Conservation (phyloP, 495 filamentous ascomycete species). For the Cenococcum geophilum region DNA sequence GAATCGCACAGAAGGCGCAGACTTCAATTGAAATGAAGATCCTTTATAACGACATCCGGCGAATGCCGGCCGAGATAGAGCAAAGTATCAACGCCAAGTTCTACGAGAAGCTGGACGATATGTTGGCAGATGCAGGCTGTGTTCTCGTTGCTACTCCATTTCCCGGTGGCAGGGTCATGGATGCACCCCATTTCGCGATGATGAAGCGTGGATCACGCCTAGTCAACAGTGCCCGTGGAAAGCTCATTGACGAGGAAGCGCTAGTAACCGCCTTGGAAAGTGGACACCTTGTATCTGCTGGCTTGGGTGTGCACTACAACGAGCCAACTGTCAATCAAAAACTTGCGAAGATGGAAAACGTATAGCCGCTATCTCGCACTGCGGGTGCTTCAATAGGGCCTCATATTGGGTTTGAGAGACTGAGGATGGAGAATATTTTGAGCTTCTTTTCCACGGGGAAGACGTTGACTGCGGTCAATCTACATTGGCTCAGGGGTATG, state of each 20-base stretch:
- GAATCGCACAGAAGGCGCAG: conserved; percentile 57
- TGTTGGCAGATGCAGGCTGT: conserved; percentile 56
- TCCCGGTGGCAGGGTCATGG: conserved; percentile 53
- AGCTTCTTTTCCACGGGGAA: conserved; percentile 48
- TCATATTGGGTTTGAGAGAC: conserved; percentile 63
- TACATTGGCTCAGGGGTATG: conserved; percentile 34
- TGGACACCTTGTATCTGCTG: conserved; percentile 49
- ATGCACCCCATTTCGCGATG: conserved; percentile 43
- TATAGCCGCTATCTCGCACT: conserved; percentile 63
- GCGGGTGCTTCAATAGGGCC: conserved; percentile 67
- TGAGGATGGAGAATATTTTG: conserved; percentile 68
- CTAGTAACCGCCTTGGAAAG: conserved; percentile 56
- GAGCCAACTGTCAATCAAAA: conserved; percentile 50
- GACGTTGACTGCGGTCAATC: conserved; percentile 61
- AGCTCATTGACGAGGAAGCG: conserved; percentile 63
- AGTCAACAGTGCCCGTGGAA: conserved; percentile 68
- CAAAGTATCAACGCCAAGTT: conserved; percentile 45
- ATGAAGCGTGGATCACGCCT: conserved; percentile 56
- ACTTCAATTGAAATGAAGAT: conserved; percentile 61
- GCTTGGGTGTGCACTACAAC: conserved; percentile 62
- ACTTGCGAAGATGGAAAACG: conserved; percentile 47
- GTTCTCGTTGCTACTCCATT: conserved; percentile 63
- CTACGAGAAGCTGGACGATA: conserved; percentile 45
- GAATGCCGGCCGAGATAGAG: conserved; percentile 47
- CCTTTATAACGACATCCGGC: conserved; percentile 59